Evolutionary conservation across 2,329 filamentous ascomycete species (phyloP).

Genomic region (Alternaria infectoria): DNA sequence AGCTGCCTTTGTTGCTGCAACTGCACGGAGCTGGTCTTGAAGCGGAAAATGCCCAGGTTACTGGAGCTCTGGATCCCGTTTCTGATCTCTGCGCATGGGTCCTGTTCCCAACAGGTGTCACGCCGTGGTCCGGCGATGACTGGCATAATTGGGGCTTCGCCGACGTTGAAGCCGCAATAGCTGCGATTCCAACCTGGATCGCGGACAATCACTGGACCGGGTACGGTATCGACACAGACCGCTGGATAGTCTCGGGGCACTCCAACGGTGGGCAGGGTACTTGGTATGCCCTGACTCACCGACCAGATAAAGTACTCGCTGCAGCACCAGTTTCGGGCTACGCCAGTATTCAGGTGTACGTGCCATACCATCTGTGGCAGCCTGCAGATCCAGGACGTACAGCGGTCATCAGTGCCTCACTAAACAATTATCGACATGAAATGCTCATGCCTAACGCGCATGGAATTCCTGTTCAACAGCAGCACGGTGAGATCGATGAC

Average conservation of each 20-base stretch:
- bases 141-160: slow-evolving; percentile 66
- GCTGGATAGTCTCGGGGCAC: slow-evolving; percentile 63
- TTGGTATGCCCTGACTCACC: slow-evolving; percentile 63
- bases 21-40: slow-evolving; percentile 66
- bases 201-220: slow-evolving; percentile 56
- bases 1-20: slow-evolving; percentile 57
- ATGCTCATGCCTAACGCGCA: slow-evolving; percentile 59
- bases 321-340: slow-evolving; percentile 65
- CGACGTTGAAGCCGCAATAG: slow-evolving; percentile 61
- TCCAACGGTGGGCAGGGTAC: slow-evolving; percentile 67
- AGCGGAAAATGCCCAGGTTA: slow-evolving; percentile 55
- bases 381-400: slow-evolving; percentile 59
- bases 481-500: slow-evolving; percentile 63
- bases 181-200: slow-evolving; percentile 60
- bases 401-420: slow-evolving; percentile 56
- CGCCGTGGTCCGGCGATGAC: slow-evolving; percentile 66
- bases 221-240: slow-evolving; percentile 51
- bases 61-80: slow-evolving; percentile 57
- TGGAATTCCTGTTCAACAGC: slow-evolving; percentile 61
- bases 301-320: slow-evolving; percentile 62
- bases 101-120: slow-evolving; percentile 63
- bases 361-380: slow-evolving; percentile 63
- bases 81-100: slow-evolving; percentile 62
- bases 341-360: slow-evolving; percentile 65
- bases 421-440: slow-evolving; percentile 63